Conservation (phyloP, 768 basidiomycete genomes). For the Termitomyces sp. region DNA sequence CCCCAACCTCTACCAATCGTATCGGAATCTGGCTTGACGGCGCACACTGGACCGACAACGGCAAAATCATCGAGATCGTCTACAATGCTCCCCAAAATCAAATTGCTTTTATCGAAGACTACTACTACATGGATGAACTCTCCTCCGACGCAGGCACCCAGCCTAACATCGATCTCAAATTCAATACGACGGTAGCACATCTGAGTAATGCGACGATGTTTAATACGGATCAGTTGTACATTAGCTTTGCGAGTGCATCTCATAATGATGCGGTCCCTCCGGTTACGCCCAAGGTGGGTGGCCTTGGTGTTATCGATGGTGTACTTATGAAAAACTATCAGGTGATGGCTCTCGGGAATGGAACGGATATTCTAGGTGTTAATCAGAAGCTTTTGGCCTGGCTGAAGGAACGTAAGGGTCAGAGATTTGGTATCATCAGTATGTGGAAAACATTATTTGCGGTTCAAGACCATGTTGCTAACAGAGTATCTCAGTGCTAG, state of each 20-base stretch:
- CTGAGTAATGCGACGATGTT: conserved; percentile 35
- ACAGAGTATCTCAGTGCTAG: conserved; percentile 32
- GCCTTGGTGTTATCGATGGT: neutral
- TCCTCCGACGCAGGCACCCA: conserved; percentile 28
- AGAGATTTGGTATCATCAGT: conserved; percentile 46
- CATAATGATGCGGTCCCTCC: conserved; percentile 29
- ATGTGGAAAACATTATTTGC: conserved; percentile 15
- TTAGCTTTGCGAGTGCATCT: conserved; percentile 44
- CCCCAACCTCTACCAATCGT: conserved; percentile 30
- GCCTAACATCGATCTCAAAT: conserved; percentile 40
- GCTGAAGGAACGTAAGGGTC: conserved; percentile 36
- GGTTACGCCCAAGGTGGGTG: conserved; percentile 32
- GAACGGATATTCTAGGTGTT: conserved; percentile 31
- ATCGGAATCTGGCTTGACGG: conserved; percentile 43
- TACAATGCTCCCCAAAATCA: conserved; percentile 36
- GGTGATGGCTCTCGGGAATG: conserved; percentile 43
- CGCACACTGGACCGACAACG: conserved; percentile 46
- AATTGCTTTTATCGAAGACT: conserved; percentile 46
- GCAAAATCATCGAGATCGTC: conserved; percentile 36
- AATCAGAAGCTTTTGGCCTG: conserved; percentile 42
- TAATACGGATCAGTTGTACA: conserved; percentile 40
- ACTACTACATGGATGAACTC: conserved; percentile 33
- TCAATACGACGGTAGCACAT: conserved; percentile 36
- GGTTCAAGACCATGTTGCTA: neutral
- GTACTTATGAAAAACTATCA: conserved; percentile 31